Evolutionary conservation across 371 early-diverging fungal species (phyloP), one percentile per base, ranked within the genome.

Genomic region (Thermomucor indicae-seudaticae): DNA sequence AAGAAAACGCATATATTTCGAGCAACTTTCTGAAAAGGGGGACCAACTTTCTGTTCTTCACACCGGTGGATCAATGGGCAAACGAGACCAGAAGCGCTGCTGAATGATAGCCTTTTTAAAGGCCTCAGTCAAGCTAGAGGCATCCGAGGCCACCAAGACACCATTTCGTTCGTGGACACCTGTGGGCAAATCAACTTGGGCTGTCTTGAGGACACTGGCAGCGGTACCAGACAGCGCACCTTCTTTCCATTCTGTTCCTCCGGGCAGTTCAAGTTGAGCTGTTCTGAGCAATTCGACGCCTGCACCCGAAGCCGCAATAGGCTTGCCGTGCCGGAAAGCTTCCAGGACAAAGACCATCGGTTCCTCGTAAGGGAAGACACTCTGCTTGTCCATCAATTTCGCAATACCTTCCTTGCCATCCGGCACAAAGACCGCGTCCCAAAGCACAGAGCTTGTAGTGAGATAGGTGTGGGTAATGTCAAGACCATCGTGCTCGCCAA

Each of bases 311-410:
- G 60, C 63, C 31, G 60, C 65, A 30, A 69, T 54, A 14, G 65
- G 65, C 27, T 69, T 69, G 28, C 56, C 57, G 41, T 69, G 65
- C 30, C 63, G 61, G 52, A 57, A 69, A 27, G 63, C 45, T 17
- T 62, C 63, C 34, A 58, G 23, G 10, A 69, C 37, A 29, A 69
- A 69, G 10, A 53, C 41, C n/a, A 44, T n/a, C 23, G 63, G 63
- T 32, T 62, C 65, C 22, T 58, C 60, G 30, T 57, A 61, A 20
- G 65, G 58, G 62, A 68, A 68, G 0, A 27, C 17, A 16, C 58
- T 49, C 2, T 16, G 27, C 19, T 27, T 39, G 23, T 47, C 40
- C 22, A 41, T 46, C 31, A 69, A 25, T 4, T 10, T 20, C 11
- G 62, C 45, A 35, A 64, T 56, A 0, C 49, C 51, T 5, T 47